phyloP scores from a whole-genome alignment of 108 stramenopile genomes.

The Chaetoceros tenuissimus region DNA sequence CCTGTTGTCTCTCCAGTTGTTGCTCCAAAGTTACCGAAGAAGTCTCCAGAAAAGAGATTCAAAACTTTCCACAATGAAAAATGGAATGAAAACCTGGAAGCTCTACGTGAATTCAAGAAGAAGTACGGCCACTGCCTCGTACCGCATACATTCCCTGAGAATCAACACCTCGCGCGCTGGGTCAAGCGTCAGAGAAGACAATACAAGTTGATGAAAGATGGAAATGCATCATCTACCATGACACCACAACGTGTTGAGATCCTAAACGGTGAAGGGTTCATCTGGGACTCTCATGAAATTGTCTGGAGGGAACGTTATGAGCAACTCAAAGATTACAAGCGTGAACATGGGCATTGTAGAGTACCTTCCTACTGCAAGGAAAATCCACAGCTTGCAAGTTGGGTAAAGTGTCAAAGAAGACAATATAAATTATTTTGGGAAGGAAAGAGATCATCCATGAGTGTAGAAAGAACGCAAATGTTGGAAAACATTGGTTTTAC shows the following conservation, averaged over 20 bases:
- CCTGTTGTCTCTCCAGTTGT: too few species aligned
- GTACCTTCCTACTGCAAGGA: conserved; percentile 12
- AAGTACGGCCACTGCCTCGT: conserved; percentile 23
- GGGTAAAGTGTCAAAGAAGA: conserved; percentile 40
- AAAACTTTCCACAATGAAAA: neutral
- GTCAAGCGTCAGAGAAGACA: conserved; percentile 31
- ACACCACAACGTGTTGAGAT: conserved; percentile 24
- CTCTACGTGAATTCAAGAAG: conserved; percentile 12
- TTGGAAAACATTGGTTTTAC: conserved; percentile 37
- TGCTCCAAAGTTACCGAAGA: too few species aligned
- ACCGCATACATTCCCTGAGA: conserved; percentile 24
- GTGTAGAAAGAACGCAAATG: conserved; percentile 24
- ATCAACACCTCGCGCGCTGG: conserved; percentile 29
- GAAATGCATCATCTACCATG: conserved; percentile 32
- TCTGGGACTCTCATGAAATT: conserved; percentile 40
- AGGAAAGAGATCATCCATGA: conserved; percentile 29
- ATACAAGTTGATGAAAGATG: conserved; percentile 24
- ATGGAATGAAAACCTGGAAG: conserved; percentile 16
- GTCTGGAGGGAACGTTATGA: conserved; percentile 23
- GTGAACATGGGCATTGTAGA: conserved; percentile 20
- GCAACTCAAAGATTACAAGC: conserved; percentile 21
- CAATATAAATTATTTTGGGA: conserved; percentile 41
- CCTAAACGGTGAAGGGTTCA: conserved; percentile 38
- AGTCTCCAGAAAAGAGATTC: too few species aligned
- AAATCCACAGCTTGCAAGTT: conserved; percentile 24